Conservation (phyloP, 78 protist species). For the Protostelium mycophagum region DNA sequence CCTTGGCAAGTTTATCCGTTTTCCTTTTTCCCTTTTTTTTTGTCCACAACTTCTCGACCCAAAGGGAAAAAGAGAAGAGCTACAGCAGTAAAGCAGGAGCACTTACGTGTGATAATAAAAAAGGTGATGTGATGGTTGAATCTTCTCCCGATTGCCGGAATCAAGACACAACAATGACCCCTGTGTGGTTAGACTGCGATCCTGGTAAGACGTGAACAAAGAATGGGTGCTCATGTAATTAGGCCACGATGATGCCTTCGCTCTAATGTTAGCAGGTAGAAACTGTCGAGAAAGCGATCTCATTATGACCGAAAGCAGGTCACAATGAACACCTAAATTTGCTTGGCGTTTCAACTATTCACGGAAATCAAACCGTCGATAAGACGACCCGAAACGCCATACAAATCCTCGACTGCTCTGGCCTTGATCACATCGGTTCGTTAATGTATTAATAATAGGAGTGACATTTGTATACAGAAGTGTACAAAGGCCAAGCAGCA, state of each 20-base stretch:
- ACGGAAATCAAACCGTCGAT: conserved; percentile 85
- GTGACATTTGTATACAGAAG: background rate
- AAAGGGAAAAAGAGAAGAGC: no score
- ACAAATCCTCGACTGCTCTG: conserved; percentile 29
- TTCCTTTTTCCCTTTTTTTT: no score
- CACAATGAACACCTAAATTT: conserved; percentile 11
- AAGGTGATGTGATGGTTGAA: no score
- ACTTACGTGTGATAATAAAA: no score
- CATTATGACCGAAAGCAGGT: background rate
- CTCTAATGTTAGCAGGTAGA: conserved; percentile 62
- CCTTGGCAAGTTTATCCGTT: no score
- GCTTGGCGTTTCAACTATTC: conserved; percentile 78
- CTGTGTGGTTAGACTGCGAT: conserved; percentile 76
- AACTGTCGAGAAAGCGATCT: background rate
- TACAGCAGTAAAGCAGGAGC: no score
- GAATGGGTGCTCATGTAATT: background rate
- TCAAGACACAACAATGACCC: background rate
- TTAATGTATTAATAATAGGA: background rate
- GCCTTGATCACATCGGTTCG: conserved; percentile 13
- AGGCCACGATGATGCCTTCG: conserved; percentile 89
- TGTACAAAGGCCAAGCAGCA: conserved; percentile 26
- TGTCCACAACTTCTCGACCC: no score
- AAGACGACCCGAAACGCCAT: conserved; percentile 77
- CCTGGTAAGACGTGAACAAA: conserved; percentile 26
- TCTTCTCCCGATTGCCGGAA: no score